Evolutionary conservation across 1,284 basidiomycete species (phyloP).

Genomic region (Cystobasidiaceae sp.): DNA sequence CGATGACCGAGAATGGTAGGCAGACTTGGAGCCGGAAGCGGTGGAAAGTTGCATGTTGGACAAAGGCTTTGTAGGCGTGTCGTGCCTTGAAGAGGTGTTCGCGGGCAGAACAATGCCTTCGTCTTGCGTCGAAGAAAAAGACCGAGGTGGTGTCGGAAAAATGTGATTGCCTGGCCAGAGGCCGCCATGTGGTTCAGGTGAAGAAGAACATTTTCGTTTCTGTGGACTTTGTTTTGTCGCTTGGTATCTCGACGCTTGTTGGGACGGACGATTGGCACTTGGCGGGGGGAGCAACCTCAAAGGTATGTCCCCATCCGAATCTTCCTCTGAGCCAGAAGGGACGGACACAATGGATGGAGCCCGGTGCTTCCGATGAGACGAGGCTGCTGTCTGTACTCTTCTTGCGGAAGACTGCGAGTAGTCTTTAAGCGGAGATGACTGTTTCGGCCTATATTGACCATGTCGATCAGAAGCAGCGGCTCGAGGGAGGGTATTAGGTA

Average conservation of each 20-base stretch:
- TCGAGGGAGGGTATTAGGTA: too few relatives aligned
- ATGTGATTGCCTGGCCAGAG: background rate
- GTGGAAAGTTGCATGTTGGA: too few relatives aligned
- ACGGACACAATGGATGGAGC: background rate
- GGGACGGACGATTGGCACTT: background rate
- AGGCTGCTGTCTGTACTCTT: too few relatives aligned
- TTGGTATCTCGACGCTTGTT: background rate
- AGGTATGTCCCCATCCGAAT: background rate
- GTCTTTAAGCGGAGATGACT: slow-evolving; percentile 16
- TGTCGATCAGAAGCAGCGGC: background rate
- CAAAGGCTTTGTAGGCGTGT: too few relatives aligned
- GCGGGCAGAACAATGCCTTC: too few relatives aligned
- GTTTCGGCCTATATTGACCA: slow-evolving; percentile 10
- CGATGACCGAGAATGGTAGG: background rate
- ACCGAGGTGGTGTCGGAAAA: slow-evolving; percentile 2
- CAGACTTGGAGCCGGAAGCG: too few relatives aligned
- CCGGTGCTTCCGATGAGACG: too few relatives aligned
- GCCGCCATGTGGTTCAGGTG: background rate
- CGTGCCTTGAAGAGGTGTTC: too few relatives aligned
- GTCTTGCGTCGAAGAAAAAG: slow-evolving; percentile 3
- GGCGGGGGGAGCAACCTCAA: background rate
- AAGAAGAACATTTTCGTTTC: background rate
- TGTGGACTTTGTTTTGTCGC: background rate
- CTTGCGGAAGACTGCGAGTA: too few relatives aligned
- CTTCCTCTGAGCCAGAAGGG: background rate